Percentiles rank a stretch among this genome's conserved stretches.
These are phyloP conservation scores for Podospora pseudocomata DNA, from an alignment of 495 filamentous ascomycete species.

Conservation along the genomic window DNA sequence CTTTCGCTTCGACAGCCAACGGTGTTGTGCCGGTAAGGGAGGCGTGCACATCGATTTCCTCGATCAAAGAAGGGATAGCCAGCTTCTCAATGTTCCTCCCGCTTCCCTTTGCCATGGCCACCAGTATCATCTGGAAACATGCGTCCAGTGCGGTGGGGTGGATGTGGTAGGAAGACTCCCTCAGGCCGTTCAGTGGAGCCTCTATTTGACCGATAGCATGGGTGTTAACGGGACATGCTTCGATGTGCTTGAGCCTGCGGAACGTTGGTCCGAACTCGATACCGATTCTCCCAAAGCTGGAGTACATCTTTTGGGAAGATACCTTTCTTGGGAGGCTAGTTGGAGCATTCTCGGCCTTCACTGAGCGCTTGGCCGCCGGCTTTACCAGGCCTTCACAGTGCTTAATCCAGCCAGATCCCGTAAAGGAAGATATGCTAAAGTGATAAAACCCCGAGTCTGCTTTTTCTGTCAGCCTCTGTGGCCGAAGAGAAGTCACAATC, in stretches of 20 bases:
- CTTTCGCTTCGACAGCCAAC: not conserved
- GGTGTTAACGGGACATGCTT: not conserved
- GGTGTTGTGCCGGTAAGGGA: not conserved
- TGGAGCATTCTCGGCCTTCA: too few species aligned
- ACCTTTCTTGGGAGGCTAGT: slow-evolving; percentile 13
- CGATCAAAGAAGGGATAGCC: slow-evolving; percentile 35
- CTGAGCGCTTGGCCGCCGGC: not conserved
- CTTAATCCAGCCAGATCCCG: slow-evolving; percentile 37
- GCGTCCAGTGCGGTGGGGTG: slow-evolving; percentile 47
- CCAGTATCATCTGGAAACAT: slow-evolving; percentile 30
- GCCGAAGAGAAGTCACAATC: slow-evolving; percentile 41
- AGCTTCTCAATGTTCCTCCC: slow-evolving; percentile 1
- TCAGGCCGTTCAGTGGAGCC: too few species aligned
- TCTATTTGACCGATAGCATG: too few species aligned
- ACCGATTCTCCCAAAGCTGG: slow-evolving; percentile 15
- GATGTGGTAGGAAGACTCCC: slow-evolving; percentile 19
- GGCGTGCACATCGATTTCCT: slow-evolving; percentile 28
- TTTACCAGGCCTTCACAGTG: slow-evolving; percentile 42
- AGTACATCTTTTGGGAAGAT: slow-evolving; percentile 21
- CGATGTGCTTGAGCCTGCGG: slow-evolving; percentile 33
- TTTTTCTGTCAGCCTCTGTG: slow-evolving; percentile 32
- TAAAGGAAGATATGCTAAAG: slow-evolving; percentile 43
- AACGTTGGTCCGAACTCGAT: slow-evolving; percentile 32
- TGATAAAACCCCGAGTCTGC: slow-evolving; percentile 41
- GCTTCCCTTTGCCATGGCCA: slow-evolving; percentile 31